A percentile compares a stretch with the other conserved stretches of the same genome.
These are phyloP conservation scores for Mariannaea elegans DNA, from an alignment of 2,329 filamentous ascomycete genomes.

Conservation along the genomic window DNA sequence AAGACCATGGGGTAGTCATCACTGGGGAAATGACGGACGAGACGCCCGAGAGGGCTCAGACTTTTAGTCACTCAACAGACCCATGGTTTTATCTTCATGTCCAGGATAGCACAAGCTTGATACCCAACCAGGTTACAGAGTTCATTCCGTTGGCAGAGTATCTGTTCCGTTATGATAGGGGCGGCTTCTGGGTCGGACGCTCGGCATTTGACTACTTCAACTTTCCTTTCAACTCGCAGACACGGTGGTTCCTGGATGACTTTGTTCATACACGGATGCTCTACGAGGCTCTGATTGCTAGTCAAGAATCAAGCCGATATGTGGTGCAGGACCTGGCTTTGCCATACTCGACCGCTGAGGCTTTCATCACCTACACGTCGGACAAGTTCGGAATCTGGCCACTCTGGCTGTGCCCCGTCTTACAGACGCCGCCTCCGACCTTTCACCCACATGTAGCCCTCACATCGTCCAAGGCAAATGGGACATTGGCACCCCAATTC, in stretches of 20 bases:
- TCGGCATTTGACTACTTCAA: conserved; percentile 65
- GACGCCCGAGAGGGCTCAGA: conserved; percentile 30
- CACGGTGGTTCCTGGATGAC: conserved; percentile 66
- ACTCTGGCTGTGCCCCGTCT: conserved; percentile 42
- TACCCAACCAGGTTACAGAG: conserved; percentile 15
- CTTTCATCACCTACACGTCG: conserved; percentile 43
- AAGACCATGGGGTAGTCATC: conserved; percentile 60
- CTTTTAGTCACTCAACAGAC: conserved; percentile 63
- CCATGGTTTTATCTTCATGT: conserved; percentile 75
- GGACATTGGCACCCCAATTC: conserved; percentile 47
- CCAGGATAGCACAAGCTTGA: conserved; percentile 41
- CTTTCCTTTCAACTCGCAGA: conserved; percentile 65
- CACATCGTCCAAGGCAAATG: rapidly evolving
- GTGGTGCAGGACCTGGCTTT: conserved; percentile 71
- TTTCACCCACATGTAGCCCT: conserved; percentile 28
- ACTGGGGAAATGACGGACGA: conserved; percentile 55
- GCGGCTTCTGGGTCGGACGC: conserved; percentile 70
- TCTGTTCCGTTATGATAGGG: conserved; percentile 70
- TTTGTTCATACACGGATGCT: conserved; percentile 70
- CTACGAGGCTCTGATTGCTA: conserved; percentile 69
- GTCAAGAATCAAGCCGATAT: conserved; percentile 62
- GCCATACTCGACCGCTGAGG: conserved; percentile 57
- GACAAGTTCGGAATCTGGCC: conserved; percentile 38
- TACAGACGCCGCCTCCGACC: conserved; percentile 25
- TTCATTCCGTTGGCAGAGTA: conserved; percentile 54